These are phyloP conservation scores for Tylopilus orsonianus DNA, from an alignment of 1,284 basidiomycete genomes.

Conservation along the genomic window DNA sequence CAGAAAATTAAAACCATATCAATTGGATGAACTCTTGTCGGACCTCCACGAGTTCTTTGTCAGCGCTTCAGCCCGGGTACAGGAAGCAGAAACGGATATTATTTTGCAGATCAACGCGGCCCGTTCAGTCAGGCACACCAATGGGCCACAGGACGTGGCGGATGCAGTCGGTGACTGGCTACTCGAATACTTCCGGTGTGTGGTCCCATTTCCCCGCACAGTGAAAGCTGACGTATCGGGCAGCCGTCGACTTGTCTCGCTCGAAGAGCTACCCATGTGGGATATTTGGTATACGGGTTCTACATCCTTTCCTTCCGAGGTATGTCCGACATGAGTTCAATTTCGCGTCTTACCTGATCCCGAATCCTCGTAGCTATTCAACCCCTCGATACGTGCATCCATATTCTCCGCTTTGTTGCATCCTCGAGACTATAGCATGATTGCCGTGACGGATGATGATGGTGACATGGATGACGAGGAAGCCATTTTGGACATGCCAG, in stretches of 20 bases:
- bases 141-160: conserved; percentile 15
- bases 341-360: conserved; percentile 14
- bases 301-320: conserved; percentile 64
- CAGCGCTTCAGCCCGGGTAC: conserved; percentile 20
- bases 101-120: conserved; percentile 37
- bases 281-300: conserved; percentile 71
- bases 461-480: conserved; percentile 25
- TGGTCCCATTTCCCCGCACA: conserved; percentile 2
- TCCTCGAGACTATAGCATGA: conserved; percentile 49
- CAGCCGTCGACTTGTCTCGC: conserved; percentile 44
- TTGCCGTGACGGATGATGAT: conserved; percentile 2
- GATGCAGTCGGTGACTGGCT: conserved; percentile 47
- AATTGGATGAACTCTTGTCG: conserved; percentile 42
- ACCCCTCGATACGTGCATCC: conserved; percentile 62
- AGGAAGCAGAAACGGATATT: conserved; percentile 37
- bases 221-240: conserved; percentile 1
- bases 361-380: conserved; percentile 49
- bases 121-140: conserved; percentile 27
- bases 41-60: conserved; percentile 42
- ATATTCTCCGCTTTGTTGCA: conserved; percentile 59
- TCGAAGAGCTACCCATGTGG: conserved; percentile 57
- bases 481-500: conserved; percentile 54
- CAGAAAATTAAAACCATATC: conserved; percentile 47
- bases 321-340: conserved; percentile 24
- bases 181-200: conserved; percentile 50